A percentile compares a stretch with the other conserved stretches of the same genome.
These are phyloP conservation scores for Fusarium secorum DNA, from an alignment of 2,329 filamentous ascomycete genomes.

Conservation along the genomic window DNA sequence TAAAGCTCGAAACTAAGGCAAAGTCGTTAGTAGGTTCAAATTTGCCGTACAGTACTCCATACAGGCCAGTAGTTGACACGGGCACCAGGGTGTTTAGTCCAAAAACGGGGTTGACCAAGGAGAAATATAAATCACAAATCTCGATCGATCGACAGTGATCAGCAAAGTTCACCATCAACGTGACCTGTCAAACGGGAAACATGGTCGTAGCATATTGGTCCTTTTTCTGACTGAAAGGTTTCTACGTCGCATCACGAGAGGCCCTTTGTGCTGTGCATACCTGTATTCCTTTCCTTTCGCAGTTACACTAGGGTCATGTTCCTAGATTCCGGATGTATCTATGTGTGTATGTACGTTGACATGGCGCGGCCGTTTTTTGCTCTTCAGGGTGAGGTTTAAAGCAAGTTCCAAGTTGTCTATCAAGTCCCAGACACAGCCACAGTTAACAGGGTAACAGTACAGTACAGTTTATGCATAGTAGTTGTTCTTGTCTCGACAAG, in stretches of 20 bases:
- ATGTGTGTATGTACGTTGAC: background rate
- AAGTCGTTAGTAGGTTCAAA: background rate
- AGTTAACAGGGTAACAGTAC: slow-evolving; percentile 17
- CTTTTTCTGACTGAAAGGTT: slow-evolving; percentile 1
- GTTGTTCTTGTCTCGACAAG: slow-evolving; percentile 11
- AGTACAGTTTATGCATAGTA: background rate
- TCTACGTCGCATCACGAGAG: slow-evolving; percentile 24
- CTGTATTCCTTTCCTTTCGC: background rate
- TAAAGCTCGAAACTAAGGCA: background rate
- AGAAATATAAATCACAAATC: slow-evolving; percentile 23
- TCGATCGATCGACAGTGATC: slow-evolving; percentile 38
- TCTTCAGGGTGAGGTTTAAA: background rate
- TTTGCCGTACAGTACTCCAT: background rate
- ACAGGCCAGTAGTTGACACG: background rate
- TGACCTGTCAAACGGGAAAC: slow-evolving; percentile 28
- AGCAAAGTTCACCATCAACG: slow-evolving; percentile 10
- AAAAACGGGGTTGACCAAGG: background rate
- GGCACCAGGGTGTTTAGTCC: slow-evolving; percentile 7
- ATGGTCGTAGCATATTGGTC: slow-evolving; percentile 18
- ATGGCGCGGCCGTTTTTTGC: background rate
- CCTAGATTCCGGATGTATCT: slow-evolving; percentile 12
- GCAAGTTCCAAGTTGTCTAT: background rate
- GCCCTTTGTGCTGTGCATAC: background rate
- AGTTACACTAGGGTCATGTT: slow-evolving; percentile 11
- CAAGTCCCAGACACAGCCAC: background rate